Evolutionary conservation across 176 grass and related monocot genomes (phyloP).

Genomic region (Calamus simplicifolius): DNA sequence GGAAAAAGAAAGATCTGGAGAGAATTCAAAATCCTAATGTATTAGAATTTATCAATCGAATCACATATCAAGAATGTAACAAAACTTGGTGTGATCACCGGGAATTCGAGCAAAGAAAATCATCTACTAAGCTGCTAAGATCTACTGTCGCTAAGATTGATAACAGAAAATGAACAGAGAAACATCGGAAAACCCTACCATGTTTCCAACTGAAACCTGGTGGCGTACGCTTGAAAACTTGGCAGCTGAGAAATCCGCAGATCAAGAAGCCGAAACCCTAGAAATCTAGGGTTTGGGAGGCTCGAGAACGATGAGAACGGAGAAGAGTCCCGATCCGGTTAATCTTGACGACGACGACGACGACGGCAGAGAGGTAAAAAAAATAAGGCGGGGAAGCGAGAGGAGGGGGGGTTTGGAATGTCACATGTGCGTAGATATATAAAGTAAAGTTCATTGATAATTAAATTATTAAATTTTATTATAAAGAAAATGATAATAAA

Average conservation of each 20-base stretch:
- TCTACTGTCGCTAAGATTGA: neutral
- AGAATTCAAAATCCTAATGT: neutral
- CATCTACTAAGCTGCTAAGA: constrained; percentile 2
- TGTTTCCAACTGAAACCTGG: neutral
- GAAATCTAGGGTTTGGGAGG: constrained; percentile 3
- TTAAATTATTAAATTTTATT: no score
- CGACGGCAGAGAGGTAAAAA: no score
- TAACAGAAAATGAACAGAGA: neutral
- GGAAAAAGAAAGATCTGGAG: constrained; percentile 59
- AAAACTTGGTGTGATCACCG: constrained; percentile 4
- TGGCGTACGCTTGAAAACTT: neutral
- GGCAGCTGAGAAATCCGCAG: constrained; percentile 9
- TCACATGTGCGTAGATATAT: no score
- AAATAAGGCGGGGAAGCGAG: no score
- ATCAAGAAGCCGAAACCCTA: constrained; percentile 3
- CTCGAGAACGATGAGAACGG: neutral
- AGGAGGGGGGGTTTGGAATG: no score
- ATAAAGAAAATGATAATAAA: no score
- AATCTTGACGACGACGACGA: no score
- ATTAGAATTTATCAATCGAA: neutral
- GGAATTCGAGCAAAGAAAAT: neutral
- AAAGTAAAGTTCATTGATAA: no score
- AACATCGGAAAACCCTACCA: constrained; percentile 25
- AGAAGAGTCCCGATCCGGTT: no score
- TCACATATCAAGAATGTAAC: constrained; percentile 4